Evolutionary conservation across 805 yeast genomes (phyloP).

Genomic region (Lachancea meyersii): DNA sequence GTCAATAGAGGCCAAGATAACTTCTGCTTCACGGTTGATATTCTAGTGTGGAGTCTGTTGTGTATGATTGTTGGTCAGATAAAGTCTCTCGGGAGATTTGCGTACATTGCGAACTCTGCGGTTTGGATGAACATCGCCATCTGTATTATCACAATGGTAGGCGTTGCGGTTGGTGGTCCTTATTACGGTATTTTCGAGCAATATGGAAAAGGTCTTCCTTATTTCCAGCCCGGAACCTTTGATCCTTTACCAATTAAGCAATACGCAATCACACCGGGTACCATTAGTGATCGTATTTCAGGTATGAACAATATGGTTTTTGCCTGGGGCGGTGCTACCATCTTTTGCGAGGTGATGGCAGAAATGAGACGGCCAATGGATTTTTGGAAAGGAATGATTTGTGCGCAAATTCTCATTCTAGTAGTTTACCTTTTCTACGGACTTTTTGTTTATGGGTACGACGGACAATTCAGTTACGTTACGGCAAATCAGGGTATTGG

Average conservation of each 20-base stretch:
- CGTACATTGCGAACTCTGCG: constrained; percentile 40
- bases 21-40: constrained; percentile 38
- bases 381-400: constrained; percentile 42
- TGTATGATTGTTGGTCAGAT: constrained; percentile 42
- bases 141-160: constrained; percentile 40
- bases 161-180: constrained; percentile 34
- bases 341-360: constrained; percentile 43
- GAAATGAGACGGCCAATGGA: constrained; percentile 45
- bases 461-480: constrained; percentile 40
- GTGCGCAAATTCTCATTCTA: constrained; percentile 39
- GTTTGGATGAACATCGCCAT: constrained; percentile 43
- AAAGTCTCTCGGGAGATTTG: constrained; percentile 35
- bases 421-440: constrained; percentile 39
- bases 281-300: constrained; percentile 29
- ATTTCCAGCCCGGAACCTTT: constrained; percentile 11
- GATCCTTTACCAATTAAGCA: constrained; percentile 15
- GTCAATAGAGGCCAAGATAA: constrained; percentile 19
- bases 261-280: constrained; percentile 28
- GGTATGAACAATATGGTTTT: constrained; percentile 42
- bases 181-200: constrained; percentile 31
- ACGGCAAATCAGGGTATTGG: constrained; percentile 42
- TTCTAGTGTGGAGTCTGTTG: constrained; percentile 39
- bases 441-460: constrained; percentile 38
- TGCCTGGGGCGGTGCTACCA: constrained; percentile 48
- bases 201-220: constrained; percentile 14